phyloP scores from a whole-genome alignment of 192 early-diverging fungal genomes.

The Backusella circina region DNA sequence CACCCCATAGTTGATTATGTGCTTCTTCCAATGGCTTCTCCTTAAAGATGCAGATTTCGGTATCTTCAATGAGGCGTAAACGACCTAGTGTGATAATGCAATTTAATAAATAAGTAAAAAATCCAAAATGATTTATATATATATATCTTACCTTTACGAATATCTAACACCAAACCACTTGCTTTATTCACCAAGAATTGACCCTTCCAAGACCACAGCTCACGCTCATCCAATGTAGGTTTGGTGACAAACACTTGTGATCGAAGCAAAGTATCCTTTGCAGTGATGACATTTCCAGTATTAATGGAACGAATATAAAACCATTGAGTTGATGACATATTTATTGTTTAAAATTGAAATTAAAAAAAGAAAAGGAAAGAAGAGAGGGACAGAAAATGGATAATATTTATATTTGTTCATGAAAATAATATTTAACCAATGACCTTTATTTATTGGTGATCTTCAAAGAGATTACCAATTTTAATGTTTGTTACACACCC shows the following conservation, averaged over 20 bases:
- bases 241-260: slow-evolving; percentile 21
- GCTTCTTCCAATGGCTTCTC: slow-evolving; percentile 25
- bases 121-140: too few relatives aligned
- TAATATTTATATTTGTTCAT: background rate
- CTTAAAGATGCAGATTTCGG: slow-evolving; percentile 26
- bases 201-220: slow-evolving; percentile 34
- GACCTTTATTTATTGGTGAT: background rate
- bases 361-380: background rate
- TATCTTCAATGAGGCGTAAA: slow-evolving; percentile 37
- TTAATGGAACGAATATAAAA: slow-evolving; percentile 29
- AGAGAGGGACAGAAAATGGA: background rate
- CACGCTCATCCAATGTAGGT: slow-evolving; percentile 4
- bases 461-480: background rate
- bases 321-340: slow-evolving; percentile 15
- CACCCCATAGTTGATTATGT: slow-evolving; percentile 28
- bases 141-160: slow-evolving; percentile 41
- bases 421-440: background rate
- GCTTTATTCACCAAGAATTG: slow-evolving; percentile 30
- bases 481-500: background rate
- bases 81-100: slow-evolving; percentile 22
- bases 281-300: slow-evolving; percentile 25
- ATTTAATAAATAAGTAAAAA: background rate
- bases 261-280: background rate
- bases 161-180: slow-evolving; percentile 25
- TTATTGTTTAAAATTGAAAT: background rate